Percentiles rank a stretch among this genome's conserved stretches.
Conservation (phyloP, 2,329 filamentous ascomycete genomes). For the Decorospora gaudefroyi region DNA sequence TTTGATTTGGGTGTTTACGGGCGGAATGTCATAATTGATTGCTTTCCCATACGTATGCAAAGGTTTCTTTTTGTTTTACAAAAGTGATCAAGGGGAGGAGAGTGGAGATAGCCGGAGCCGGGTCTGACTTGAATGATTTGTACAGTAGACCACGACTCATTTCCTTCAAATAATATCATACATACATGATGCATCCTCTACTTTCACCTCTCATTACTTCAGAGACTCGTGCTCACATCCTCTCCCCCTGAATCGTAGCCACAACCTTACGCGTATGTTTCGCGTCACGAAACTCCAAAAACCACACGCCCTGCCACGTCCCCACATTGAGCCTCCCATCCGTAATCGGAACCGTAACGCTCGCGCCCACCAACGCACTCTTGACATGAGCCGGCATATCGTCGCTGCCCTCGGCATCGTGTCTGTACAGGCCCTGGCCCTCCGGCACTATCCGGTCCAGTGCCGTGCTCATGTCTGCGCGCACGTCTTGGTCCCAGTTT, state of each 20-base stretch:
- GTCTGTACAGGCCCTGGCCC: constrained; percentile 68
- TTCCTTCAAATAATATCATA: no score
- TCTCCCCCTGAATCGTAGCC: constrained; percentile 92
- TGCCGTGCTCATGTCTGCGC: constrained; percentile 90
- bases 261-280: constrained; percentile 82
- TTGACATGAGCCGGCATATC: constrained; percentile 99
- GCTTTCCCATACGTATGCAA: no score
- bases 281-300: constrained; percentile 80
- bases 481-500: constrained; percentile 86
- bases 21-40: no score
- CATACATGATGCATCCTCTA: no score
- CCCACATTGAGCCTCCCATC: constrained; percentile 75
- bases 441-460: constrained; percentile 87
- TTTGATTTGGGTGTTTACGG: no score
- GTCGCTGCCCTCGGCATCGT: constrained; percentile 83
- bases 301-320: constrained; percentile 92
- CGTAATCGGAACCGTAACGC: constrained; percentile 86
- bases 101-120: no score
- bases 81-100: no score
- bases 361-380: constrained; percentile 83
- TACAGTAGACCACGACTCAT: no score
- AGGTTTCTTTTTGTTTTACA: no score
- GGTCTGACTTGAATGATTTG: no score
- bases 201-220: no score
- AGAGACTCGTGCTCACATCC: no score